Base-by-base conservation (phyloP, 352 stramenopile genomes). In the Thalassiosira ordinaria region DNA sequence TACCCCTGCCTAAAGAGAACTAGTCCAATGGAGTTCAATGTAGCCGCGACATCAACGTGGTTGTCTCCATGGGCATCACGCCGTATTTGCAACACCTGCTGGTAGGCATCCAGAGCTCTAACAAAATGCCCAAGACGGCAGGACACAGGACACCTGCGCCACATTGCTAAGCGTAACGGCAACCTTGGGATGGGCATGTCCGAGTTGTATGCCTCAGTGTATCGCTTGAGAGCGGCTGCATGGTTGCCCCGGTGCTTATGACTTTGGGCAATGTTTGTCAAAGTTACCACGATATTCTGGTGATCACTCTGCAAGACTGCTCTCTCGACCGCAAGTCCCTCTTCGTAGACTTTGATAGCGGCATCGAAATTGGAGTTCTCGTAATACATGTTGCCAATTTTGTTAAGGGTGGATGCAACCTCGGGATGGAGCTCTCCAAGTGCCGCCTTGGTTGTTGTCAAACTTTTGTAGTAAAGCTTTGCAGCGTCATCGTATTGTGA, bases 381-480 rank as follows among this genome's bases (percentile, higher is more conserved):
- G 78, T 91, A 93, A 57, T 91, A 84, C 16, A 93, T 78, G 68
- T 91, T 91, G 14, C 88, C 88, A 46, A 93, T 78, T 31, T 71
- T 68, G 31, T 91, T 91, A 75, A 90, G 89, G 8, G 85, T 76
- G 67, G 67, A 80, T 22, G 88, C 88, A 9, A 91, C 84, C 76
- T 93, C 88, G 22, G 83, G 80, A 47, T 91, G 85, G 35, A 76
- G 53, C 14, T 82, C 77, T n/a, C 87, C 87, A 46, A 90, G 37
- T 9, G 89, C 78, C 0, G 73, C 80, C 29, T 62, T 80, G 61
- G 88, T 91, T 29, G 89, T 88, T 22, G 78, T 81, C 14, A 91
- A 59, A 7, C 90, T 83, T 59, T 93, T 85, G 9, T 71, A 73
- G 47, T 89, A 93, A 18, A 91, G 64, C 26, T 87, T 75, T 47